Percentiles rank a stretch among this genome's conserved stretches.
Conservation (phyloP, 331 rosid genomes). For the Erythrophleum ivorense region DNA sequence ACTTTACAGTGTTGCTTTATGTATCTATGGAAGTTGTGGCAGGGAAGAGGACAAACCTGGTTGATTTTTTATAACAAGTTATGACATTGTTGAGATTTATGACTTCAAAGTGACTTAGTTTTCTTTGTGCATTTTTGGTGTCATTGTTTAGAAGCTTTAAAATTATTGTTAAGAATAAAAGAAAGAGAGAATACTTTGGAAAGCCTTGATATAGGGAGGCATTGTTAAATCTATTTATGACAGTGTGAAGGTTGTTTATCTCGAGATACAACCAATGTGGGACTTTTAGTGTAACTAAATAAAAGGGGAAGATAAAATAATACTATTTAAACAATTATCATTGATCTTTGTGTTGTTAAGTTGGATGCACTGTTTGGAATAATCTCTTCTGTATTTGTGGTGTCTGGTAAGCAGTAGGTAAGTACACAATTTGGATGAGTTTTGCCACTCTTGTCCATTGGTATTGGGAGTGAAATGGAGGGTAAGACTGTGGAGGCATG, state of each 20-base stretch:
- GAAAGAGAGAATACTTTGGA: too few relatives aligned
- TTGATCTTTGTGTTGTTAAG: background rate
- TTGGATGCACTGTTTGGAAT: background rate
- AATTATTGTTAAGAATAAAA: background rate
- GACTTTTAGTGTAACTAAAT: too few relatives aligned
- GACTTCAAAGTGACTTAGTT: too few relatives aligned
- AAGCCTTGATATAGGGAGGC: too few relatives aligned
- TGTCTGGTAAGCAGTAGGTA: background rate
- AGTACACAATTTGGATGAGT: background rate
- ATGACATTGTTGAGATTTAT: background rate
- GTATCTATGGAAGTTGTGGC: background rate
- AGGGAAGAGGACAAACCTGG: background rate
- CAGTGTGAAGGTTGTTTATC: too few relatives aligned
- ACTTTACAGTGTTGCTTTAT: background rate
- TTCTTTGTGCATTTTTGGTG: background rate
- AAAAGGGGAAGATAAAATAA: too few relatives aligned
- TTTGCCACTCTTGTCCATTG: too few relatives aligned
- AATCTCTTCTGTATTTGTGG: too few relatives aligned
- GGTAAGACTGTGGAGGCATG: background rate
- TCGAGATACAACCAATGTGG: too few relatives aligned
- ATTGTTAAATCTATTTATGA: too few relatives aligned
- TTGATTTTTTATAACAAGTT: background rate
- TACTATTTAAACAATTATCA: background rate
- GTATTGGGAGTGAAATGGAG: too few relatives aligned
- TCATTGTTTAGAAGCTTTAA: background rate